Percentiles rank a stretch among this genome's conserved stretches.
These are phyloP conservation scores for Cyclaneusma minus DNA, from an alignment of 2,329 filamentous ascomycete species.

Conservation along the genomic window DNA sequence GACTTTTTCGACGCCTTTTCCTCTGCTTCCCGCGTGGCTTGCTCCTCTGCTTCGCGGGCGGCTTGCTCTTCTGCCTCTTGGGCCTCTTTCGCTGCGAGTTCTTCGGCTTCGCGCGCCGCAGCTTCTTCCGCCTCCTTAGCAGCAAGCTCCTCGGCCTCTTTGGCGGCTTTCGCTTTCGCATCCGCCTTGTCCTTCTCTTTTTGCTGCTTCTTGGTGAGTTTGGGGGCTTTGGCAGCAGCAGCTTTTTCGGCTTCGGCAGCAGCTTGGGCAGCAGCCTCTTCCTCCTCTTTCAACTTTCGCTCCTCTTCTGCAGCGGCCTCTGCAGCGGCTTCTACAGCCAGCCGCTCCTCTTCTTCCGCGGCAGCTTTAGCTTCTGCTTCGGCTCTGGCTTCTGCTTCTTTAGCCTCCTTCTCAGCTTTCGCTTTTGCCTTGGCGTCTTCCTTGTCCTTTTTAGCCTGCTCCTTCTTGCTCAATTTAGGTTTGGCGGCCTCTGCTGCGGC, in stretches of 20 bases:
- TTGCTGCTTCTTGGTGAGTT: conserved; percentile 8
- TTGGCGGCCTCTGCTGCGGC: too few relatives aligned
- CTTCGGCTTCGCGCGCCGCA: conserved; percentile 22
- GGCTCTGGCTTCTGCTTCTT: too few relatives aligned
- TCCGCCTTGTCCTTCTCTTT: conserved; percentile 6
- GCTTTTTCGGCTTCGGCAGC: conserved; percentile 6
- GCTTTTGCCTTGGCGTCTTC: too few relatives aligned
- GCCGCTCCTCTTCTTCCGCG: conserved; percentile 8
- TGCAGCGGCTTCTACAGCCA: not conserved
- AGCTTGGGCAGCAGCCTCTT: conserved; percentile 1
- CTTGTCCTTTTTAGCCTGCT: conserved; percentile 7
- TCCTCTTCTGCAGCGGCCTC: not conserved
- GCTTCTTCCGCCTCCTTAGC: conserved; percentile 20
- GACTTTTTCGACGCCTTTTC: conserved; percentile 21
- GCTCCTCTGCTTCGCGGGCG: conserved; percentile 24
- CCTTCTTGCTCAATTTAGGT: too few relatives aligned
- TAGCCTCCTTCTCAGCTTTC: too few relatives aligned
- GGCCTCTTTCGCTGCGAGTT: conserved; percentile 23
- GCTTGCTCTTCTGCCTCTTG: conserved; percentile 23
- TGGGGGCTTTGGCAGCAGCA: conserved; percentile 2
- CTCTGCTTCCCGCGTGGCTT: conserved; percentile 14
- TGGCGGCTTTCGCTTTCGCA: conserved; percentile 15
- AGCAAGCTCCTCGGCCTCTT: conserved; percentile 22
- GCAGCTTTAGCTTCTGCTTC: conserved; percentile 7
- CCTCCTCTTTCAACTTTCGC: not conserved